These are phyloP conservation scores for Nannizzia gypsea DNA, from an alignment of 2,329 filamentous ascomycete species.

Conservation along the genomic window DNA sequence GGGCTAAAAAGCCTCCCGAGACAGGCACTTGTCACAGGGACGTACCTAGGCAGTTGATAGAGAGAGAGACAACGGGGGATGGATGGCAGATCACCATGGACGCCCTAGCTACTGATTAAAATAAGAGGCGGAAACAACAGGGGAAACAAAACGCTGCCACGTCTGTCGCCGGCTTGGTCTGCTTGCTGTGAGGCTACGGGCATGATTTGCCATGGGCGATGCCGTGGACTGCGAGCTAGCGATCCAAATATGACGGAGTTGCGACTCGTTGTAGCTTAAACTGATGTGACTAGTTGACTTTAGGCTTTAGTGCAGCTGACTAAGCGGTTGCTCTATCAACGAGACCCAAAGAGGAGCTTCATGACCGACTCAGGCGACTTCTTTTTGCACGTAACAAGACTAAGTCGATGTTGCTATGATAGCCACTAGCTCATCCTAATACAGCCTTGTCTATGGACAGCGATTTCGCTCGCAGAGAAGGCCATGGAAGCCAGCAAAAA, in stretches of 20 bases:
- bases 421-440: too few relatives aligned
- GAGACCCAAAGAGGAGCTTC: background rate
- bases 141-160: background rate
- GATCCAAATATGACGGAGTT: background rate
- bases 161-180: background rate
- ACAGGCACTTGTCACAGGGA: background rate
- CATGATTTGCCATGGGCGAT: constrained; percentile 1
- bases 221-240: background rate
- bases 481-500: too few relatives aligned
- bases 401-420: too few relatives aligned
- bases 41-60: too few relatives aligned
- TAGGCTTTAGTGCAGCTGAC: too few relatives aligned
- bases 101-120: background rate
- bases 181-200: background rate
- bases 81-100: background rate
- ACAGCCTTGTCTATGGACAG: background rate
- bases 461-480: too few relatives aligned
- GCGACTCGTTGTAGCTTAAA: background rate
- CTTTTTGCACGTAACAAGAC: background rate
- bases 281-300: background rate
- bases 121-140: background rate
- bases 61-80: background rate
- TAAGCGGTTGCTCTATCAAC: background rate
- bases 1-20: background rate
- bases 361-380: background rate